A percentile compares a stretch with the other conserved stretches of the same genome.
These are phyloP conservation scores for Tubosaeta sp. DNA, from an alignment of 768 basidiomycete species.

Conservation along the genomic window DNA sequence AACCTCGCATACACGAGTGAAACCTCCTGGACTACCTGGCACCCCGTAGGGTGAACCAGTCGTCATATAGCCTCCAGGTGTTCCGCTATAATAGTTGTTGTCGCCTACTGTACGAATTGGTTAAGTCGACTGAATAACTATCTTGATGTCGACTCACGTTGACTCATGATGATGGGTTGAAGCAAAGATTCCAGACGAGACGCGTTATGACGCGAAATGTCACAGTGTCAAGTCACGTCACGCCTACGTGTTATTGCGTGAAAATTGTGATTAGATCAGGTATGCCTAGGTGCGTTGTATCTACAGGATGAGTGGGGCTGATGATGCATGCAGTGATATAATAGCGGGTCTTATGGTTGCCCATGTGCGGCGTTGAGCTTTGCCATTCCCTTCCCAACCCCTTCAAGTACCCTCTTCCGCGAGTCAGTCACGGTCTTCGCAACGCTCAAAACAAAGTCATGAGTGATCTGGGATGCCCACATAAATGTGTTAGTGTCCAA, in stretches of 20 bases:
- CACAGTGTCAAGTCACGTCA: conserved; percentile 18
- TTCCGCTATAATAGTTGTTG: conserved; percentile 41
- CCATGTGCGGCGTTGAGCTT: conserved; percentile 45
- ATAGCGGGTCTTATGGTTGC: conserved; percentile 15
- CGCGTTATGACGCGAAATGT: conserved; percentile 28
- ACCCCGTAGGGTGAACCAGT: conserved; percentile 58
- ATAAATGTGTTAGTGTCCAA: neutral
- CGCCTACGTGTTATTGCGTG: neutral
- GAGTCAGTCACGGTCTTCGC: conserved; percentile 67
- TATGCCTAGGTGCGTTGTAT: conserved; percentile 2
- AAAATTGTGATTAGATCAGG: neutral
- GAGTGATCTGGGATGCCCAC: conserved; percentile 45
- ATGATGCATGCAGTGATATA: conserved; percentile 6
- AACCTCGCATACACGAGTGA: conserved; percentile 35
- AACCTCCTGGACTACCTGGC: conserved; percentile 56
- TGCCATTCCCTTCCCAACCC: conserved; percentile 65
- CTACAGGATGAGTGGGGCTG: conserved; percentile 28
- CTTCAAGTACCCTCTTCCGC: conserved; percentile 67
- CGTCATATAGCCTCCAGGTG: conserved; percentile 54
- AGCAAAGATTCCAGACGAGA: conserved; percentile 8
- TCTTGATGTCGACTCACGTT: conserved; percentile 31
- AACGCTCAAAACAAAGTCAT: conserved; percentile 57
- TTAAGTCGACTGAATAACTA: conserved; percentile 3
- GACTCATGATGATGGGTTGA: conserved; percentile 35
- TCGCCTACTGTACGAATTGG: conserved; percentile 16